Evolutionary conservation across 2,329 filamentous ascomycete species (phyloP).

Genomic region (Mycogone perniciosa): DNA sequence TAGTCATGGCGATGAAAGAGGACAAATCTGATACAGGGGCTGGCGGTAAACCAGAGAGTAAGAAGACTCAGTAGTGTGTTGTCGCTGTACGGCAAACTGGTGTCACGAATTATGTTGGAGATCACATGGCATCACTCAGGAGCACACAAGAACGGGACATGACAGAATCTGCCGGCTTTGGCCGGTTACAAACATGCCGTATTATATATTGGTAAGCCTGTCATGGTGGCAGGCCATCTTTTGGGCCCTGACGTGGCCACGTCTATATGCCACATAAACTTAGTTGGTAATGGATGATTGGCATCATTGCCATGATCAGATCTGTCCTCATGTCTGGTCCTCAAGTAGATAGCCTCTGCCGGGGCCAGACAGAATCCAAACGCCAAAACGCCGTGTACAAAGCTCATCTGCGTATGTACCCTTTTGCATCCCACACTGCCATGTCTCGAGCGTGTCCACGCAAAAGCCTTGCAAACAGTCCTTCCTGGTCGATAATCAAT

Average conservation of each 20-base stretch:
- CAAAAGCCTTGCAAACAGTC: background rate
- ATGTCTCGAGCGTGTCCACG: conserved; percentile 6
- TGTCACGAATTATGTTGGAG: background rate
- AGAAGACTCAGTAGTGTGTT: conserved; percentile 40
- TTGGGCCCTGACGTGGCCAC: conserved; percentile 8
- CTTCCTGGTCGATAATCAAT: background rate
- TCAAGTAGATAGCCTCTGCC: conserved; percentile 5
- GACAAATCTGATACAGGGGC: conserved; percentile 53
- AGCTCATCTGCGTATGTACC: conserved; percentile 17
- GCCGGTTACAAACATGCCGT: background rate
- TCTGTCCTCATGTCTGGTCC: conserved; percentile 4
- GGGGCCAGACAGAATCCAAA: conserved; percentile 9
- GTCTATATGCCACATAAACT: conserved; percentile 18
- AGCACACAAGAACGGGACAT: background rate
- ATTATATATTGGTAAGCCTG: conserved; percentile 16
- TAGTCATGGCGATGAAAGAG: conserved; percentile 86
- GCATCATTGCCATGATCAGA: conserved; percentile 11
- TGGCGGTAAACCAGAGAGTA: conserved; percentile 37
- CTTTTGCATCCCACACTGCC: conserved; percentile 7
- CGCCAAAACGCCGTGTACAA: conserved; percentile 15
- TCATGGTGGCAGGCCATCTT: conserved; percentile 3
- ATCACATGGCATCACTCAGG: no score
- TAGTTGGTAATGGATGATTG: conserved; percentile 17
- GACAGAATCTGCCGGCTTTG: no score
- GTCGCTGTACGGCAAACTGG: background rate